These are phyloP conservation scores for Grigorovia jiainica DNA, from an alignment of 805 yeast genomes.

Conservation along the genomic window DNA sequence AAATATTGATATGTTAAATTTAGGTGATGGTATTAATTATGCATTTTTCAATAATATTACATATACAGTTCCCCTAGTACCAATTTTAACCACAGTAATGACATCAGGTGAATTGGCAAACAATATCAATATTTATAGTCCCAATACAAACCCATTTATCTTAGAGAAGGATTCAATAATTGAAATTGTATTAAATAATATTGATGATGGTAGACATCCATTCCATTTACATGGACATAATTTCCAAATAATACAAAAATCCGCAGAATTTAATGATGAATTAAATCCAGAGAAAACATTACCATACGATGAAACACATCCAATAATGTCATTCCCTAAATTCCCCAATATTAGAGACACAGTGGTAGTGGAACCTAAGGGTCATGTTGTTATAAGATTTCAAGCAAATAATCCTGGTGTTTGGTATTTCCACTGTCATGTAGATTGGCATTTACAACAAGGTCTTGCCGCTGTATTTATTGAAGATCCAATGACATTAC, in stretches of 20 bases:
- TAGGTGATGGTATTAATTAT: conserved; percentile 67
- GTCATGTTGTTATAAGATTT: conserved; percentile 61
- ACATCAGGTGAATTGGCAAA: conserved; percentile 49
- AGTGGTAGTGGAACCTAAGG: conserved; percentile 54
- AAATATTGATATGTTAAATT: conserved; percentile 54
- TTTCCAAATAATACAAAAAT: conserved; percentile 53
- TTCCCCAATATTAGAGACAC: conserved; percentile 66
- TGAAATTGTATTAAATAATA: conserved; percentile 70
- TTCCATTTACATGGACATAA: conserved; percentile 72
- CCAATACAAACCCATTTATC: conserved; percentile 55
- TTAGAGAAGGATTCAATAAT: conserved; percentile 53
- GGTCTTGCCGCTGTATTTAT: conserved; percentile 65
- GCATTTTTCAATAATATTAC: conserved; percentile 67
- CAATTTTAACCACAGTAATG: conserved; percentile 56
- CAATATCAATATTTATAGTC: conserved; percentile 60
- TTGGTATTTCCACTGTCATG: conserved; percentile 91
- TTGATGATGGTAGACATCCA: conserved; percentile 72
- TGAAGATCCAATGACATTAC: conserved; percentile 56
- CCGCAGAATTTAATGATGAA: conserved; percentile 35
- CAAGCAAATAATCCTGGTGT: conserved; percentile 84
- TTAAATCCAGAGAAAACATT: conserved; percentile 12
- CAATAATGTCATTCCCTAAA: conserved; percentile 39
- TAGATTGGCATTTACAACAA: conserved; percentile 78
- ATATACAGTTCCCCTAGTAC: conserved; percentile 58
- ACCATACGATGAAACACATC: conserved; percentile 44